Evolutionary conservation across 2,329 filamentous ascomycete genomes (phyloP).

Genomic region (Pseudonectria buxi): DNA sequence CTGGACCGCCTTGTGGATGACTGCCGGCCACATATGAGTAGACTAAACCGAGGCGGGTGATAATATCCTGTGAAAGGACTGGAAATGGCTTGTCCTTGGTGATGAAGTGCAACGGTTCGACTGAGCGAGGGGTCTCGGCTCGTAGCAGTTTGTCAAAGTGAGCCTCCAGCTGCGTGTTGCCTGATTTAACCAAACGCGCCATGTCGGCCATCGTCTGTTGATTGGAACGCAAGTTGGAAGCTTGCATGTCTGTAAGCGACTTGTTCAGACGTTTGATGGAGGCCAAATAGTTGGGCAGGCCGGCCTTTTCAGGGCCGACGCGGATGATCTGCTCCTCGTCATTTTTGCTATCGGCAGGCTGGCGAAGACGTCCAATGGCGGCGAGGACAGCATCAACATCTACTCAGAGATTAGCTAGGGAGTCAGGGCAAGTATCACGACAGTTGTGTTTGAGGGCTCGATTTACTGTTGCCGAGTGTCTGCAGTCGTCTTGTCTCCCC

Average conservation of each 20-base stretch:
- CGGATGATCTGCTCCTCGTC: conserved; percentile 89
- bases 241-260: conserved; percentile 75
- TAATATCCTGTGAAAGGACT: conserved; percentile 66
- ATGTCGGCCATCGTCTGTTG: conserved; percentile 82
- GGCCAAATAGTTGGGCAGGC: conserved; percentile 76
- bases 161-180: conserved; percentile 75
- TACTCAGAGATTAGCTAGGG: conserved; percentile 27
- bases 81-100: conserved; percentile 87
- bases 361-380: conserved; percentile 80
- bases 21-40: conserved; percentile 67
- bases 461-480: conserved; percentile 70
- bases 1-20: conserved; percentile 44
- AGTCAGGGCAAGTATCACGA: neutral
- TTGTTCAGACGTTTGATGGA: conserved; percentile 85
- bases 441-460: neutral
- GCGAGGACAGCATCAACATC: conserved; percentile 81
- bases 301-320: conserved; percentile 74
- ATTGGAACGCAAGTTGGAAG: conserved; percentile 87
- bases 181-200: conserved; percentile 67
- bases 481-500: conserved; percentile 88
- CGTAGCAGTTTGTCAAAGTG: conserved; percentile 72
- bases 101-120: conserved; percentile 88
- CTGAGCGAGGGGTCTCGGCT: conserved; percentile 66
- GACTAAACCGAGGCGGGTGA: conserved; percentile 70
- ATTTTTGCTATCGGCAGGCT: conserved; percentile 87